Conservation (phyloP, 2,329 filamentous ascomycete genomes). For the Fusarium clavum region DNA sequence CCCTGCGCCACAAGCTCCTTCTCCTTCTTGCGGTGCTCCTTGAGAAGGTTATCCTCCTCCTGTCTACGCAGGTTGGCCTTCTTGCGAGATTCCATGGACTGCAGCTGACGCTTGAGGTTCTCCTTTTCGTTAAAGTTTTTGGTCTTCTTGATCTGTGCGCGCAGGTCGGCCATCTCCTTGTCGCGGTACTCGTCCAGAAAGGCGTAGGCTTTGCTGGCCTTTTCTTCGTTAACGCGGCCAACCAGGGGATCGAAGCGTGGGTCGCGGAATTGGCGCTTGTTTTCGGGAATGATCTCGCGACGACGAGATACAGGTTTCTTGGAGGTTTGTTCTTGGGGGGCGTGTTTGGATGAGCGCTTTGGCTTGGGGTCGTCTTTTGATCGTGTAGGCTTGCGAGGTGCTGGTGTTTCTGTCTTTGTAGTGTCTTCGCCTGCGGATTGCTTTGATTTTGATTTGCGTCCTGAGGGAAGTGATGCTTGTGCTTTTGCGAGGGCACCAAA, state of each 20-base stretch:
- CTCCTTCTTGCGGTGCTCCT: conserved; percentile 83
- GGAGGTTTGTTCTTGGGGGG: conserved; percentile 83
- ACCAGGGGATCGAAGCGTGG: conserved; percentile 84
- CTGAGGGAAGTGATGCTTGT: conserved; percentile 71
- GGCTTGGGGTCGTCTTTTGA: conserved; percentile 45
- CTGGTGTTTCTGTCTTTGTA: conserved; percentile 46
- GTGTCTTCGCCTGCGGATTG: conserved; percentile 26
- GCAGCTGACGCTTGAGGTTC: conserved; percentile 76
- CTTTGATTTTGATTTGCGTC: conserved; percentile 48
- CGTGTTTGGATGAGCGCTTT: conserved; percentile 80
- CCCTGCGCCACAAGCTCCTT: conserved; percentile 87
- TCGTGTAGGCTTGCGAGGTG: conserved; percentile 51
- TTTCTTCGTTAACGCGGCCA: conserved; percentile 64
- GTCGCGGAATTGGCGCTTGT: conserved; percentile 75
- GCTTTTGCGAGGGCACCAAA: conserved; percentile 93
- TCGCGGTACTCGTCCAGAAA: conserved; percentile 90
- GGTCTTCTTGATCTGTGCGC: conserved; percentile 70
- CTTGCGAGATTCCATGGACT: conserved; percentile 82
- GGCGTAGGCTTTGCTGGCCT: conserved; percentile 78
- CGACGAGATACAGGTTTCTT: conserved; percentile 86
- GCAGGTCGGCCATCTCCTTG: conserved; percentile 82
- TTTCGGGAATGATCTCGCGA: conserved; percentile 74
- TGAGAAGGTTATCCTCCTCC: conserved; percentile 74
- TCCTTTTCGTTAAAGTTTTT: conserved; percentile 76
- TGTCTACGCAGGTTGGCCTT: conserved; percentile 78